A percentile compares a stretch with the other conserved stretches of the same genome.
phyloP scores from a whole-genome alignment of 768 basidiomycete species.

The Ramaria sp. region DNA sequence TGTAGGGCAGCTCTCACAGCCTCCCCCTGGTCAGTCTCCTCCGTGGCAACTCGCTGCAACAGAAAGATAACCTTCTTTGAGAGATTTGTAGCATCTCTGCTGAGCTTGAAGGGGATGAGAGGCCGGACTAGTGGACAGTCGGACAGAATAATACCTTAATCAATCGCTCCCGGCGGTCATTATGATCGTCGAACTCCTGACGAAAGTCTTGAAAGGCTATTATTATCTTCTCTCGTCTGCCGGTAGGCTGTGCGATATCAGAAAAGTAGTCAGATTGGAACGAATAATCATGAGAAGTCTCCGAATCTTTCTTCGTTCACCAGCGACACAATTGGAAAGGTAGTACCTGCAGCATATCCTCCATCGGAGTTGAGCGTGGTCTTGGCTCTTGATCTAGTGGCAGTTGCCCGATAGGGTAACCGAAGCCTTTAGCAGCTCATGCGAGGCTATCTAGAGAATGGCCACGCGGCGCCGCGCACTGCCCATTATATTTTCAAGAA shows the following conservation, averaged over 20 bases:
- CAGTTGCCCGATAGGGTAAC: too few species aligned
- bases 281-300: too few species aligned
- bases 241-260: not conserved
- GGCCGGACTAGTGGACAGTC: not conserved
- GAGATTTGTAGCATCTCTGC: slow-evolving; percentile 80
- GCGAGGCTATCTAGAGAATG: too few species aligned
- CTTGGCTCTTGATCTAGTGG: too few species aligned
- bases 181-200: slow-evolving; percentile 66
- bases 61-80: slow-evolving; percentile 94
- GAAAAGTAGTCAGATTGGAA: too few species aligned
- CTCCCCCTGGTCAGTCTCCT: slow-evolving; percentile 23
- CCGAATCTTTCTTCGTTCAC: too few species aligned
- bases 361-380: too few species aligned
- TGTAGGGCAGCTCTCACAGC: slow-evolving; percentile 33
- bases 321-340: too few species aligned
- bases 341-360: too few species aligned
- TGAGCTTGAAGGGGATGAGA: slow-evolving; percentile 34
- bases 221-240: slow-evolving; percentile 10
- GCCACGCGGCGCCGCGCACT: too few species aligned
- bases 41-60: slow-evolving; percentile 62
- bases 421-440: too few species aligned
- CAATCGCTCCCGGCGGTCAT: slow-evolving; percentile 82
- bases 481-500: too few species aligned
- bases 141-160: slow-evolving; percentile 55
- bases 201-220: slow-evolving; percentile 51